Conservation (phyloP, 768 basidiomycete species). For the Trametes punicea region DNA sequence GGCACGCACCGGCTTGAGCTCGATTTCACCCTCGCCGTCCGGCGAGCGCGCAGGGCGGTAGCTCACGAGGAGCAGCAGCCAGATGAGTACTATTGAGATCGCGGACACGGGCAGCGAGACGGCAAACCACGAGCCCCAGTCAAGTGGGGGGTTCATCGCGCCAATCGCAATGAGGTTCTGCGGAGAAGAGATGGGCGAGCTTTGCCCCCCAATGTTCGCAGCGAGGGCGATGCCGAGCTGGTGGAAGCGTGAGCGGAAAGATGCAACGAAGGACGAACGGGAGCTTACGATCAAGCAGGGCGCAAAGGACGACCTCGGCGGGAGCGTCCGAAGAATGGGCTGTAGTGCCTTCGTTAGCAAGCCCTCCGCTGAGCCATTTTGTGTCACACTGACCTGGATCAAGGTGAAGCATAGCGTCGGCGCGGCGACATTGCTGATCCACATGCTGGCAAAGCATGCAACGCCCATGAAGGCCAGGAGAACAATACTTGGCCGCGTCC, state of each 20-base stretch:
- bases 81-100: constrained; percentile 85
- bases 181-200: constrained; percentile 95
- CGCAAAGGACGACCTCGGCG: constrained; percentile 80
- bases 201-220: constrained; percentile 96
- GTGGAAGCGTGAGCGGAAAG: background rate
- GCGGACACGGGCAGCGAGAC: constrained; percentile 90
- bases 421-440: constrained; percentile 99
- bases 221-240: constrained; percentile 97
- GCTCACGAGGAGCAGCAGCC: constrained; percentile 80
- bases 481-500: constrained; percentile 81
- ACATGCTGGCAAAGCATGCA: constrained; percentile 98
- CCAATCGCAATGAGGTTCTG: constrained; percentile 93
- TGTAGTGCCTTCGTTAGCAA: constrained; percentile 32
- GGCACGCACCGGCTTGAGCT: constrained; percentile 82
- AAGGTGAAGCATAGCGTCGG: constrained; percentile 96
- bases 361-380: background rate
- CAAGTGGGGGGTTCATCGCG: constrained; percentile 81
- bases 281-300: constrained; percentile 84
- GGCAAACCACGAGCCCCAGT: constrained; percentile 92
- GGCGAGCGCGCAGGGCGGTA: constrained; percentile 74
- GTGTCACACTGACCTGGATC: constrained; percentile 63
- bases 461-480: constrained; percentile 94
- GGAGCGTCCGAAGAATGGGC: constrained; percentile 92
- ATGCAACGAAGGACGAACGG: background rate
- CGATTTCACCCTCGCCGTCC: constrained; percentile 72